Evolutionary conservation across 768 basidiomycete genomes (phyloP), one percentile per base, ranked within the genome.

Genomic region (Phallus indusiatus): DNA sequence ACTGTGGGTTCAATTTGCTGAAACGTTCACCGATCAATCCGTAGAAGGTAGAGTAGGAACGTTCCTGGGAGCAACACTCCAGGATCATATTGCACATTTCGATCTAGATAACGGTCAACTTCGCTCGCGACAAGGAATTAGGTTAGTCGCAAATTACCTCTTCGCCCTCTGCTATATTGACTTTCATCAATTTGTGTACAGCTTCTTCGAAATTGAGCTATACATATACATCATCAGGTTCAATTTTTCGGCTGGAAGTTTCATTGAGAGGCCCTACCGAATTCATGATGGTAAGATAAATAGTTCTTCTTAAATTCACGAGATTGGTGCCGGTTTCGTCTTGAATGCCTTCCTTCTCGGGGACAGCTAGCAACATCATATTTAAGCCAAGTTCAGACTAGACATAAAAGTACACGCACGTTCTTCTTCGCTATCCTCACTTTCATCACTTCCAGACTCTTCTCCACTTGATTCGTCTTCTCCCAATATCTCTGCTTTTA

Each of bases 1-100:
- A 99, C 17, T 91, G 80, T 20, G 92, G 88, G 72, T 96, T 95
- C 67, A 98, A 80, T 73, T 96, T 94, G 75, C 89, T 87, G 75
- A 99, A 94, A 20, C 96, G 88, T 71, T 99, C 96, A 56, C 93
- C 93, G 62, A 96, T 79, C 20, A 98, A 83, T 12, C 96, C 96
- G 67, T 94, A 99, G 78, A 96, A 98, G n/a, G 81, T 89, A 1
- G 90, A 92, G 71, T 97, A 99, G 0, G 95, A 94, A 14, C 96
- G 88, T 71, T 98, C 96, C 76, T 99, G 96, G 1, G 96, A 98
- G 71, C 96, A 98, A 88, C 96, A 99, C 67, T 98, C 95, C 71
- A 99, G 90, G 62, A 99, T 82, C 96, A 99, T 99, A 78, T 98
- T 97, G 70, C 90, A 83, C 60, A 99, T 73, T 70, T 97, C 95